Evolutionary conservation across 352 stramenopile genomes (phyloP), one percentile per base, ranked within the genome.

Genomic region (Phytophthora litchii): DNA sequence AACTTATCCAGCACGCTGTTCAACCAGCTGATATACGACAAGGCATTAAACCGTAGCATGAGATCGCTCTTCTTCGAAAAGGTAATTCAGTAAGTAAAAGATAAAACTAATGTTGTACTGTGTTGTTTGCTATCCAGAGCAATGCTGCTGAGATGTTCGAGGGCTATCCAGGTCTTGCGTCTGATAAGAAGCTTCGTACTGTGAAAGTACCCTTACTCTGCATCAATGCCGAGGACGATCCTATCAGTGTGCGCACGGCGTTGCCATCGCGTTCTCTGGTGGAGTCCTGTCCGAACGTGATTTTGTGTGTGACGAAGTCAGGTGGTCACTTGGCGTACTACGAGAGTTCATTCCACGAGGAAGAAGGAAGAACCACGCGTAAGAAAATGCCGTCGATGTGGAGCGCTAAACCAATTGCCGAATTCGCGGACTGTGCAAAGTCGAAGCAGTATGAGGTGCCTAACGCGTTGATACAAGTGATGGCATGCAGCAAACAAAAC

Each of bases 321-420:
- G 80, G 83, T 35, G 80, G 80, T 9, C 83, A 89, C 62, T 60
- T 92, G 34, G 78, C 60, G 0, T 92, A 87, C 54, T 90, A 85
- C 40, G 67, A 86, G 35, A 61, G 50, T 55, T 67, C 29, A 2
- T 25, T 37, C 6, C 32, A 19, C 13, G 51, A 62, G 3, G 47
- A 69, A 13, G 27, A 47, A 4, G 49, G 23, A 16, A 45, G 23
- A 3, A 23, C 46, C 13, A 2, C 7, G 27, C 8, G 37, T 54
- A 25, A 42, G 31, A 37, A 36, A 4, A 51, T 16, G 3, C 54
- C 54, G 8, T 46, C 47, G 11, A 75, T 71, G 54, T 85, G 74
- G 77, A 76, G 60, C 6, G 74, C 61, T 3, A 67, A 67, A 0
- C 72, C 66, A 19, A 69, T 85, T 34, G 54, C 67, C 2, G 72